Conservation (phyloP, 768 basidiomycete species). For the Vararia minispora region DNA sequence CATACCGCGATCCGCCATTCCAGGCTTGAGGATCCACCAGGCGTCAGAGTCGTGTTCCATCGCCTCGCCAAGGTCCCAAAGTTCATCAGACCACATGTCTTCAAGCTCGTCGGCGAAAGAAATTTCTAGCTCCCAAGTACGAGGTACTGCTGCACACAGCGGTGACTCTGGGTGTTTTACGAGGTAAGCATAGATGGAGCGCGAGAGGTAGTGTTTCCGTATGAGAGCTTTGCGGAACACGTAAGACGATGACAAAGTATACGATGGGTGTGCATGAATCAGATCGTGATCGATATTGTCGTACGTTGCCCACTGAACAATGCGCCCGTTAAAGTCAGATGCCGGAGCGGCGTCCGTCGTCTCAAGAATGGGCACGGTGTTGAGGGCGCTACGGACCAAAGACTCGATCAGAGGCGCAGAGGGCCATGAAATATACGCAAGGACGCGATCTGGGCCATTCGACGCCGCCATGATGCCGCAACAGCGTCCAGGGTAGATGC, state of each 20-base stretch:
- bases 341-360: constrained; percentile 15
- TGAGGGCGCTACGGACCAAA: constrained; percentile 32
- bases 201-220: constrained; percentile 85
- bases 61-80: constrained; percentile 70
- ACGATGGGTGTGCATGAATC: constrained; percentile 37
- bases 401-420: constrained; percentile 36
- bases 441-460: too few relatives aligned
- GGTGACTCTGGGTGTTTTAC: constrained; percentile 55
- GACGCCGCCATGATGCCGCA: too few relatives aligned
- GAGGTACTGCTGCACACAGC: constrained; percentile 48
- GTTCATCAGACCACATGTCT: constrained; percentile 86
- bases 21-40: constrained; percentile 97
- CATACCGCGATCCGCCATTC: constrained; percentile 94
- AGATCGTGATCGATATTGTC: constrained; percentile 75
- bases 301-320: constrained; percentile 82
- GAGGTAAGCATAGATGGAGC: constrained; percentile 57
- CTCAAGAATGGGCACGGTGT: constrained; percentile 19
- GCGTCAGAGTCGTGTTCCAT: constrained; percentile 28
- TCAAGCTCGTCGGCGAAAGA: constrained; percentile 91
- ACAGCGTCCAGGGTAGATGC: too few relatives aligned
- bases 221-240: constrained; percentile 89
- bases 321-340: not conserved
- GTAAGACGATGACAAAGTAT: constrained; percentile 69
- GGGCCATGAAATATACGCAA: constrained; percentile 39
- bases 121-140: constrained; percentile 77